Evolutionary conservation across 495 filamentous ascomycete species (phyloP).

Genomic region (Tuber indicum): DNA sequence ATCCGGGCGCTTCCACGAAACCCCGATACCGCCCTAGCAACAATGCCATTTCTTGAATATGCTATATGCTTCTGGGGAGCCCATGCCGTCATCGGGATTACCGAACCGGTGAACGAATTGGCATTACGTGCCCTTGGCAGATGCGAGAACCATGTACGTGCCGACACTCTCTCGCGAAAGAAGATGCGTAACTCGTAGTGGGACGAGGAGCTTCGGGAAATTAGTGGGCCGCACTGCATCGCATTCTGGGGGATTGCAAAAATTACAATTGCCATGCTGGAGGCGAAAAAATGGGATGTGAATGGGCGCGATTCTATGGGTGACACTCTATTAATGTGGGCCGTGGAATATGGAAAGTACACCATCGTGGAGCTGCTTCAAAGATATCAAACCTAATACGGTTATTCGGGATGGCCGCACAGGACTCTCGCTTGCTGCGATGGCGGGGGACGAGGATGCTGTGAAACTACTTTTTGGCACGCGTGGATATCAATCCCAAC

Average conservation of each 20-base stretch:
- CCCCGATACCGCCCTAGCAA: accelerated
- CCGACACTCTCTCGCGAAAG: background rate
- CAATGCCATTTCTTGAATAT: background rate
- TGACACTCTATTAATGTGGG: background rate
- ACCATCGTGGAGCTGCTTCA: background rate
- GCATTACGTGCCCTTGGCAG: background rate
- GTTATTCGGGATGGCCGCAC: background rate
- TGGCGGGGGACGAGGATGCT: background rate
- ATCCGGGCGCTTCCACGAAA: background rate
- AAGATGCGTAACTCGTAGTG: background rate
- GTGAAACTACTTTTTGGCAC: background rate
- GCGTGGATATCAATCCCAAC: background rate
- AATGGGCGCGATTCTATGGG: background rate
- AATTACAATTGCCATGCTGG: background rate
- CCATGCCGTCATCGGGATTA: background rate
- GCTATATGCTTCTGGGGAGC: background rate
- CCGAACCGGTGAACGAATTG: background rate
- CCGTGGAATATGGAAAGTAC: background rate
- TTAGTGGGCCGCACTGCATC: background rate
- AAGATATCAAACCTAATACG: background rate
- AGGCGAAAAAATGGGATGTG: background rate
- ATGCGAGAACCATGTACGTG: background rate
- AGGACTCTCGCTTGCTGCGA: background rate
- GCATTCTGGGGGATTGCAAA: background rate
- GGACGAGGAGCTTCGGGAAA: background rate